phyloP scores from a whole-genome alignment of 805 yeast species.

The Saccharomycopsis fodiens region DNA sequence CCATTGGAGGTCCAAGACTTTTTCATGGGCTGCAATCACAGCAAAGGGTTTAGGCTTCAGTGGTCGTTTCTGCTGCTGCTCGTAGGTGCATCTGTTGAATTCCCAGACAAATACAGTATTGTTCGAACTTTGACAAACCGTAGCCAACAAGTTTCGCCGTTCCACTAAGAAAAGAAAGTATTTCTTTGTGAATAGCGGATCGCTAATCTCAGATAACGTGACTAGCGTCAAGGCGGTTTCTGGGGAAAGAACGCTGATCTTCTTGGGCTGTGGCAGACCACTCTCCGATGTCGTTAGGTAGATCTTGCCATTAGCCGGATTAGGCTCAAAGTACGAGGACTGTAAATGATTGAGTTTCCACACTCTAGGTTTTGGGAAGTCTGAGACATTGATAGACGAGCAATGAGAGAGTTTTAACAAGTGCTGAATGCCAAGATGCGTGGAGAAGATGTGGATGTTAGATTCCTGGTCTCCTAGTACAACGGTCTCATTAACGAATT shows the following conservation, averaged over 20 bases:
- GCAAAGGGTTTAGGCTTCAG: not conserved
- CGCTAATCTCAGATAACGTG: not conserved
- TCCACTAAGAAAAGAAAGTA: conserved; percentile 1
- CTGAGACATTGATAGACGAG: not conserved
- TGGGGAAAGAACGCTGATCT: not conserved
- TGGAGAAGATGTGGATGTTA: conserved; percentile 8
- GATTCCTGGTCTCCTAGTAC: conserved; percentile 15
- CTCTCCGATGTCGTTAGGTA: not conserved
- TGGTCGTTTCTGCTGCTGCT: not conserved
- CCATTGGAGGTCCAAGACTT: conserved; percentile 8
- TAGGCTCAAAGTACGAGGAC: not conserved
- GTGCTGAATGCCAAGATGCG: conserved; percentile 6
- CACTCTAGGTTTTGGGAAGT: not conserved
- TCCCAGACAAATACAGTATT: conserved; percentile 10
- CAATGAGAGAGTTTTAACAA: conserved; percentile 1
- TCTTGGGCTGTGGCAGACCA: not conserved
- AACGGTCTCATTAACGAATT: conserved; percentile 7
- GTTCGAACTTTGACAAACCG: not conserved
- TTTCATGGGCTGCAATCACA: not conserved
- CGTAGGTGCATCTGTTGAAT: not conserved
- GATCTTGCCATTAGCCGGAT: not conserved
- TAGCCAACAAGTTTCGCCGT: conserved; percentile 6
- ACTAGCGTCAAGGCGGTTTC: not conserved
- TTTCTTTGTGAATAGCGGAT: not conserved
- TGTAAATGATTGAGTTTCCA: not conserved